Evolutionary conservation across 2,329 filamentous ascomycete species (phyloP).

Genomic region (Phaeomoniella chlamydospora): DNA sequence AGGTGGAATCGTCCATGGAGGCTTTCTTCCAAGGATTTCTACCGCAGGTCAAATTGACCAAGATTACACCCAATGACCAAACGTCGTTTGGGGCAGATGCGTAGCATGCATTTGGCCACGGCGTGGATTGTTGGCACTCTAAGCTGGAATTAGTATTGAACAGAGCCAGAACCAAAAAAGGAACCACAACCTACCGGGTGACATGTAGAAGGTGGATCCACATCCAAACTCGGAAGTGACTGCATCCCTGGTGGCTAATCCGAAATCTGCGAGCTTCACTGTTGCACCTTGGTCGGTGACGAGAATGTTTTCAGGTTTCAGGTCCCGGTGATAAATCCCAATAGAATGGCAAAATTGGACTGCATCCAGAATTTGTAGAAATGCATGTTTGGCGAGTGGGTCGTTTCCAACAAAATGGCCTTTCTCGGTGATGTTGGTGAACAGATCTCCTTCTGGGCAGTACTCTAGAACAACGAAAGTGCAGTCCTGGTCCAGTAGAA

Average conservation of each 20-base stretch:
- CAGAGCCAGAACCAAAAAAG: constrained; percentile 3
- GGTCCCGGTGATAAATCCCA: constrained; percentile 91
- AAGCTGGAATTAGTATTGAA: constrained; percentile 10
- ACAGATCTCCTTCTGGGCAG: constrained; percentile 91
- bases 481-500: constrained; percentile 81
- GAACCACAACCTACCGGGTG: constrained; percentile 61
- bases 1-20: constrained; percentile 84
- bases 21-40: constrained; percentile 99
- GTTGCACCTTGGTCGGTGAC: constrained; percentile 79
- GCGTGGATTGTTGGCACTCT: constrained; percentile 81
- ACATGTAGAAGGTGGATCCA: constrained; percentile 99
- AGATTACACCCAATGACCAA: constrained; percentile 94
- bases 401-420: constrained; percentile 91
- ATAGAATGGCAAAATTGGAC: constrained; percentile 87
- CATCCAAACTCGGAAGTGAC: constrained; percentile 91
- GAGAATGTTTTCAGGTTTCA: constrained; percentile 96
- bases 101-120: constrained; percentile 61
- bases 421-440: constrained; percentile 92
- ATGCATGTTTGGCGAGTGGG: constrained; percentile 68
- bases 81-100: constrained; percentile 90
- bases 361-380: constrained; percentile 91
- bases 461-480: constrained; percentile 95
- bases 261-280: constrained; percentile 94
- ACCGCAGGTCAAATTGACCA: constrained; percentile 94
- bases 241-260: constrained; percentile 72